These are phyloP conservation scores for Dentipellis fragilis DNA, from an alignment of 768 basidiomycete species.

Conservation along the genomic window DNA sequence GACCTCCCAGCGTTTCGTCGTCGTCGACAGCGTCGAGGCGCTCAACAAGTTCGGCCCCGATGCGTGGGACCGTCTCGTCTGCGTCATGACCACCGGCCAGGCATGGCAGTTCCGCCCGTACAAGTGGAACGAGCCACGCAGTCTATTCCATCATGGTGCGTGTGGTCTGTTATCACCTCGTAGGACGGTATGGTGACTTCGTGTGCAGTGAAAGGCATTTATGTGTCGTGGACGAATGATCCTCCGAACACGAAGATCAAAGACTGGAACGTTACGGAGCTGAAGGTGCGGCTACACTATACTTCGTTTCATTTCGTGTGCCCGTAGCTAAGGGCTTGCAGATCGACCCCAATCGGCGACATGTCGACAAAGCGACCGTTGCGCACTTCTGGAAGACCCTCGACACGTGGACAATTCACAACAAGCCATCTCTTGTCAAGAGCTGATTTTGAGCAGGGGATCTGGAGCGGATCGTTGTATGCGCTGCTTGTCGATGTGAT, in stretches of 20 bases:
- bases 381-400: slow-evolving; percentile 94
- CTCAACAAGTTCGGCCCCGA: slow-evolving; percentile 86
- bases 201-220: slow-evolving; percentile 80
- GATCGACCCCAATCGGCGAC: slow-evolving; percentile 86
- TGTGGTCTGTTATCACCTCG: too few relatives aligned
- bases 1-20: slow-evolving; percentile 52
- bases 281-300: slow-evolving; percentile 48
- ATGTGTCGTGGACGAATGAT: slow-evolving; percentile 91
- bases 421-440: slow-evolving; percentile 70
- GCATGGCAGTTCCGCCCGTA: slow-evolving; percentile 97
- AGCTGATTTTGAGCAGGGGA: slow-evolving; percentile 16
- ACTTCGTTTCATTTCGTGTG: neutral
- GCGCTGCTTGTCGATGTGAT: neutral
- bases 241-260: slow-evolving; percentile 81
- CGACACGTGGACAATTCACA: slow-evolving; percentile 72
- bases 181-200: neutral
- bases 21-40: slow-evolving; percentile 90
- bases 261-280: slow-evolving; percentile 95
- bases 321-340: slow-evolving; percentile 20
- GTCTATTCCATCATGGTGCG: slow-evolving; percentile 88
- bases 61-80: slow-evolving; percentile 94
- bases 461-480: neutral
- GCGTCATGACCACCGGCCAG: slow-evolving; percentile 97
- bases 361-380: slow-evolving; percentile 90
- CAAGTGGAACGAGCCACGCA: slow-evolving; percentile 91